These are phyloP conservation scores for Pseudogymnoascus sp. DNA, from an alignment of 2,329 filamentous ascomycete species.

Conservation along the genomic window DNA sequence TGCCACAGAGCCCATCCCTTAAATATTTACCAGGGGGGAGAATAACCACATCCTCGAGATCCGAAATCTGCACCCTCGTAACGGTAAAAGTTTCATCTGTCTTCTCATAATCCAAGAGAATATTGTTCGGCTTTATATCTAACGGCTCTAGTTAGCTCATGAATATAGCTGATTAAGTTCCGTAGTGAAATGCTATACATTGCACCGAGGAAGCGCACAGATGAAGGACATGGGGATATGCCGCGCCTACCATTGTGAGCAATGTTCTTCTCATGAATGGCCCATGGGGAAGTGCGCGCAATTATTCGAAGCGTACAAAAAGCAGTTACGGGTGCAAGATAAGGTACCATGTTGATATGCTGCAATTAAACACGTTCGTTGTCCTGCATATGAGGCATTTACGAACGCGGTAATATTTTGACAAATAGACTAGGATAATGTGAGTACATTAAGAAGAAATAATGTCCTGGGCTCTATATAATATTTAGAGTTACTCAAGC, in stretches of 20 bases:
- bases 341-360: neutral
- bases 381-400: neutral
- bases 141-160: neutral
- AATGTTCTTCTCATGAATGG: constrained; percentile 28
- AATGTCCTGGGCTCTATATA: neutral
- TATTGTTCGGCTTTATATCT: neutral
- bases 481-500: neutral
- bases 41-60: neutral
- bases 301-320: neutral
- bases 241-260: constrained; percentile 28
- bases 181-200: neutral
- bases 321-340: neutral
- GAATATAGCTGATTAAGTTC: neutral
- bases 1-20: neutral
- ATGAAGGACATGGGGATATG: constrained; percentile 10
- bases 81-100: neutral
- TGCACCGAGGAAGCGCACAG: neutral
- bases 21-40: neutral
- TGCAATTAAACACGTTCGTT: neutral
- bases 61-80: neutral
- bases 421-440: neutral
- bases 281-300: neutral
- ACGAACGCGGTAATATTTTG: neutral
- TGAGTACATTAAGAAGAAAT: neutral
- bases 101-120: neutral